A percentile compares a stretch with the other conserved stretches of the same genome.
These are phyloP conservation scores for Lepidium didymum DNA, from an alignment of 345 rosid genomes.

Conservation along the genomic window DNA sequence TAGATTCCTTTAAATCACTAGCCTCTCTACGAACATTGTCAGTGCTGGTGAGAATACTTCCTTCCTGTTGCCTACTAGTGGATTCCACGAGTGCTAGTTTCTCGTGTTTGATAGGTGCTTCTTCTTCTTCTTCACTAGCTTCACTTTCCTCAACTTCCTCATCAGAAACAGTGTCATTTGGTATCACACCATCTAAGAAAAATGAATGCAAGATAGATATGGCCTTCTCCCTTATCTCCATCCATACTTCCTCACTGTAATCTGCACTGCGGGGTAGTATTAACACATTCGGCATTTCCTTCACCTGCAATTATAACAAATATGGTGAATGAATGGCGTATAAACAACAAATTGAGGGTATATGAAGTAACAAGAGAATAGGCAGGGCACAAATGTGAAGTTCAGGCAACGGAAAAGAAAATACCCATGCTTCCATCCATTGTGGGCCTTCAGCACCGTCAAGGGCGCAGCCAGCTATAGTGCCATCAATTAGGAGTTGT, in stretches of 20 bases:
- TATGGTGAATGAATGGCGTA: background rate
- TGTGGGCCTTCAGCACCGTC: constrained; percentile 99
- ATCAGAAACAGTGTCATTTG: constrained; percentile 69
- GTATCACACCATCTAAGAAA: constrained; percentile 70
- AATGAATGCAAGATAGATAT: constrained; percentile 74
- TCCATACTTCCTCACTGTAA: constrained; percentile 99
- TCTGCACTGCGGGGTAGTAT: constrained; percentile 98
- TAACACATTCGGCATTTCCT: constrained; percentile 98
- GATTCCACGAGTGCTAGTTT: constrained; percentile 43
- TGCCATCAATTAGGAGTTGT: constrained; percentile 91
- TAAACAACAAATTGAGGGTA: background rate
- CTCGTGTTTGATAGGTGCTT: constrained; percentile 30
- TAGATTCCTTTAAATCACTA: constrained; percentile 43
- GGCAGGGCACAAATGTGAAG: background rate
- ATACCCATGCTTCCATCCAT: constrained; percentile 99
- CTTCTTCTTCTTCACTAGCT: constrained; percentile 42
- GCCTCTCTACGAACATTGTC: constrained; percentile 45
- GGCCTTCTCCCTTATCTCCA: constrained; percentile 94
- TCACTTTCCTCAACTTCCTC: constrained; percentile 71
- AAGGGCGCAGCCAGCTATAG: constrained; percentile 92
- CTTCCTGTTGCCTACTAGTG: constrained; percentile 40
- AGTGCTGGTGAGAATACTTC: constrained; percentile 44
- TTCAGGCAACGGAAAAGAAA: background rate
- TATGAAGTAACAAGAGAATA: background rate
- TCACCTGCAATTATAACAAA: constrained; percentile 45